Base-by-base conservation (phyloP, 2,329 filamentous ascomycete species). In the Samsoniella hepiali region DNA sequence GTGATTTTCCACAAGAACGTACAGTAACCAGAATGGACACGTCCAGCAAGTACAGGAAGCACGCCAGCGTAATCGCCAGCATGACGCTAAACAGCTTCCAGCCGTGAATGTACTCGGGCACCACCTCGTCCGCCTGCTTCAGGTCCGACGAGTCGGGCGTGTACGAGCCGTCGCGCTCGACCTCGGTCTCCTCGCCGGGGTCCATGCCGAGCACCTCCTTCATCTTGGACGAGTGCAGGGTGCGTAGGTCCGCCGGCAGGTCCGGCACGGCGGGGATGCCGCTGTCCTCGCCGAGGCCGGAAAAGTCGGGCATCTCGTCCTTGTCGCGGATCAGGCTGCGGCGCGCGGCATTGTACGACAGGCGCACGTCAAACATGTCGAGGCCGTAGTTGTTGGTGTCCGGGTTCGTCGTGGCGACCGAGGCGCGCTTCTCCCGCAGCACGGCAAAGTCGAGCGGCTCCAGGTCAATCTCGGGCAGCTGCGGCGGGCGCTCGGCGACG, bases 11-110 rank as follows among this genome's bases (percentile, higher is more conserved):
- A 15, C 3, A 13, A 5, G 3, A n/a, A 29, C 72, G 60, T 65
- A 79, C 83, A 5, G 83, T 85, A 9, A 78, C 74, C 60, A 86
- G 76, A 58, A 86, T 84, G 1, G 82, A 82, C 44, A 76, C 79
- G 63, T 85, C 83, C 4, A 85, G 66, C 65, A 84, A 67, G 71
- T 82, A 77, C 22, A 83, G 67, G 64, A 83, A 83, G 15, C 76
- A 74, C 8, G 75, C 76, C 3, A 80, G 65, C 0, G 78, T 79
- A 15, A 83, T 69, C 2, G 73, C 71, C 22, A 65, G 65, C 64
- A 79, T 74, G 54, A 75, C 70, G 32, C 76, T 70, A 58, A 71
- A 67, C 36, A 78, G 69, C 56, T 72, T 75, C 69, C 68, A 73
- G 7, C 72, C 71, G 5, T 60, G 65, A 5, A 73, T 50, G 60